Evolutionary conservation across 768 basidiomycete genomes (phyloP).

Genomic region (Clitopilus passeckerianus): DNA sequence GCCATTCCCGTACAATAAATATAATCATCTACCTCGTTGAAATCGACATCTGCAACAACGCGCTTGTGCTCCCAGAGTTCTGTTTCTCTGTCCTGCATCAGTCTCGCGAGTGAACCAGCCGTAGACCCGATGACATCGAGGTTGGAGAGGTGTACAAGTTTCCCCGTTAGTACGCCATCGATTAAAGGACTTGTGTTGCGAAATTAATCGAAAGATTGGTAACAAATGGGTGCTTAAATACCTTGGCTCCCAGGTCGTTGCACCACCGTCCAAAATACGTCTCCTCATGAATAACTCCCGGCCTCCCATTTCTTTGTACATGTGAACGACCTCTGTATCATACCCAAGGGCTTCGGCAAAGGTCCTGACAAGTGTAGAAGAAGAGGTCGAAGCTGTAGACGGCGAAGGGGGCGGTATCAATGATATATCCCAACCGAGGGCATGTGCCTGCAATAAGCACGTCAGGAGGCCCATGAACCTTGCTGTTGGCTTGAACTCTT

Average conservation of each 20-base stretch:
- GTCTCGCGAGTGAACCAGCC: slow-evolving; percentile 54
- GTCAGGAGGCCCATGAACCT: slow-evolving; percentile 57
- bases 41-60: slow-evolving; percentile 43
- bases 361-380: slow-evolving; percentile 47
- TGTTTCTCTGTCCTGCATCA: slow-evolving; percentile 56
- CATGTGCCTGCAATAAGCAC: slow-evolving; percentile 57
- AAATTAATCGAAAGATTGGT: background rate
- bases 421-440: slow-evolving; percentile 62
- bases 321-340: slow-evolving; percentile 51
- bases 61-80: slow-evolving; percentile 65
- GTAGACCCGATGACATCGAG: slow-evolving; percentile 64
- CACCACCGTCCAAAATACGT: slow-evolving; percentile 50
- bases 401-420: slow-evolving; percentile 52
- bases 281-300: slow-evolving; percentile 62
- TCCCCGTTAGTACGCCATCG: slow-evolving; percentile 54
- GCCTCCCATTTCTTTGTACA: slow-evolving; percentile 69
- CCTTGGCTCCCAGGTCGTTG: slow-evolving; percentile 61
- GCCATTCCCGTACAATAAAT: background rate
- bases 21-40: slow-evolving; percentile 47
- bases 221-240: slow-evolving; percentile 11
- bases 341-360: slow-evolving; percentile 60
- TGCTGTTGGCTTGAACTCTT: slow-evolving; percentile 39
- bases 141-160: slow-evolving; percentile 53
- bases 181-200: slow-evolving; percentile 25
- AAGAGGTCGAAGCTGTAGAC: slow-evolving; percentile 59